Percentiles rank a stretch among this genome's conserved stretches.
Evolutionary conservation across 371 early-diverging fungal genomes (phyloP).

Genomic region (Mucor sp.): DNA sequence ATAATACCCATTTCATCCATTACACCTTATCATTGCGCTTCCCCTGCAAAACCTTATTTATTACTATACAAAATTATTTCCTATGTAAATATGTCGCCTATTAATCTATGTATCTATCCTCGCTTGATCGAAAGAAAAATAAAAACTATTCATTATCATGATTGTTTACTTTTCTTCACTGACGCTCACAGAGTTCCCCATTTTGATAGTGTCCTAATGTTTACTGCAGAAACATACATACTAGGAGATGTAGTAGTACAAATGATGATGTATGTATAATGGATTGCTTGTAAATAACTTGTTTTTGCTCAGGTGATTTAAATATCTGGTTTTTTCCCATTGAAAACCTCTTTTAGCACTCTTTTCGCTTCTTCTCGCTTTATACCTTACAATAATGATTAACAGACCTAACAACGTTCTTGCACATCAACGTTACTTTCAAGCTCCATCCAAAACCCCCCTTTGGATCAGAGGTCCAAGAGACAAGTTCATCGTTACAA

Average conservation of each 20-base stretch:
- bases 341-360: conserved; percentile 9
- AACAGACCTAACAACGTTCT: conserved; percentile 42
- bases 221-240: not conserved
- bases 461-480: conserved; percentile 15
- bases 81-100: conserved; percentile 4
- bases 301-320: conserved; percentile 17
- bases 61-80: not conserved
- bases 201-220: not conserved
- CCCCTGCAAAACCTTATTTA: not conserved
- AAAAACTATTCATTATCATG: not conserved
- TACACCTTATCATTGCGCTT: not conserved
- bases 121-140: not conserved
- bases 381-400: conserved; percentile 23
- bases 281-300: not conserved
- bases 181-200: not conserved
- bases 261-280: not conserved
- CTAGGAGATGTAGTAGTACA: not conserved
- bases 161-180: too few relatives aligned
- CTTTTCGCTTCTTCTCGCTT: conserved; percentile 16
- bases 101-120: not conserved
- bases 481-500: conserved; percentile 12
- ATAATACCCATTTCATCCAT: not conserved
- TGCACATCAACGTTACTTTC: conserved; percentile 37
- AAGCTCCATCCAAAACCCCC: conserved; percentile 31
- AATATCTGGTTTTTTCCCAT: not conserved